Evolutionary conservation across 495 filamentous ascomycete genomes (phyloP).

Genomic region (Hamigera avellanea): DNA sequence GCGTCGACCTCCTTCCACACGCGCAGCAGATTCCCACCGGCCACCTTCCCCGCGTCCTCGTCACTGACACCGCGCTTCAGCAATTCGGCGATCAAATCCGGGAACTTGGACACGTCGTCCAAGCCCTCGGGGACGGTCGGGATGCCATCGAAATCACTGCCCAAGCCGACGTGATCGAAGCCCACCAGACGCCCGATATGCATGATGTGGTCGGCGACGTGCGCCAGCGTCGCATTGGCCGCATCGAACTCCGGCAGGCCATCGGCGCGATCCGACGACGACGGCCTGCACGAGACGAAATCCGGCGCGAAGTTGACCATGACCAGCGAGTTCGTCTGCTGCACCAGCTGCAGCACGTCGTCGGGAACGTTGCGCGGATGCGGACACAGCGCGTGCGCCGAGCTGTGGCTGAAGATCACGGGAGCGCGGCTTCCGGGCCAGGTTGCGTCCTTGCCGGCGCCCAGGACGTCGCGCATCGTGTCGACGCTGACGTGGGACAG

Average conservation of each 20-base stretch:
- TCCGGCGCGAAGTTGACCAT: slow-evolving; percentile 59
- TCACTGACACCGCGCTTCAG: slow-evolving; percentile 56
- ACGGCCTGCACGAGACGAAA: slow-evolving; percentile 60
- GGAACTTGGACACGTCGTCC: slow-evolving; percentile 76
- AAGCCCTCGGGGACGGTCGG: slow-evolving; percentile 33
- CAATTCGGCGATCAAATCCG: slow-evolving; percentile 65
- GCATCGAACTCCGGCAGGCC: slow-evolving; percentile 39
- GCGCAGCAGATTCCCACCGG: slow-evolving; percentile 61
- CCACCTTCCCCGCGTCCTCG: slow-evolving; percentile 52
- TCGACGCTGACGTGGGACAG: slow-evolving; percentile 42
- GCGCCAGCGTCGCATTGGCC: slow-evolving; percentile 58
- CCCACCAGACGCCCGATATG: slow-evolving; percentile 45
- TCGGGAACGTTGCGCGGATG: slow-evolving; percentile 51
- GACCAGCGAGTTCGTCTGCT: slow-evolving; percentile 40
- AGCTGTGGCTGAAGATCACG: slow-evolving; percentile 48
- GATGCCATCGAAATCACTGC: slow-evolving; percentile 56
- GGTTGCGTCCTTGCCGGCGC: slow-evolving; percentile 26
- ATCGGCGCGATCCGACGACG: slow-evolving; percentile 28
- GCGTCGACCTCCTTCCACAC: slow-evolving; percentile 66
- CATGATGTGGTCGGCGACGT: slow-evolving; percentile 59
- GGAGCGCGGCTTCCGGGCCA: slow-evolving; percentile 36
- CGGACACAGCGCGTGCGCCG: slow-evolving; percentile 38
- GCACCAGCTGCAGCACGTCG: slow-evolving; percentile 43
- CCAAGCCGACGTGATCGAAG: slow-evolving; percentile 49
- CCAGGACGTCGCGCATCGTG: slow-evolving; percentile 46